Conservation (phyloP, 208 protist species). For the Trypanosoma cruzi region DNA sequence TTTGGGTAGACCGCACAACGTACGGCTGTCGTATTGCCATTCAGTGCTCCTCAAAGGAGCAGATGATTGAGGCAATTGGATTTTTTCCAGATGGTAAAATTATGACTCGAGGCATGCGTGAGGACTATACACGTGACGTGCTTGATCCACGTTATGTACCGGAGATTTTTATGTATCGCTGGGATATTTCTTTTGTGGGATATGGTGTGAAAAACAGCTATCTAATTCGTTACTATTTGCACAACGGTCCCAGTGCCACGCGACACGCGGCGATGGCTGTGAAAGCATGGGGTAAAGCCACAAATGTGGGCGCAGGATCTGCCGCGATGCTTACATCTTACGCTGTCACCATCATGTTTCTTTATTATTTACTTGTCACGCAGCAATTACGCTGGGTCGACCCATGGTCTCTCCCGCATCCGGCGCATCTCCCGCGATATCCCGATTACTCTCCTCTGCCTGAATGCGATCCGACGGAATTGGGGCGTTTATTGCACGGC, state of each 20-base stretch:
- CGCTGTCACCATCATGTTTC: slow-evolving; percentile 84
- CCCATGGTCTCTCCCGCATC: slow-evolving; percentile 86
- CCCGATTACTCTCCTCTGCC: slow-evolving; percentile 81
- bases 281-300: slow-evolving; percentile 92
- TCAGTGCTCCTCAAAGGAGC: slow-evolving; percentile 74
- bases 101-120: slow-evolving; percentile 86
- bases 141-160: slow-evolving; percentile 84
- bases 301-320: slow-evolving; percentile 72
- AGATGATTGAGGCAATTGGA: slow-evolving; percentile 87
- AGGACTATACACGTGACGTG: slow-evolving; percentile 87
- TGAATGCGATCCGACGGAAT: slow-evolving; percentile 68
- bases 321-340: slow-evolving; percentile 91
- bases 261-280: slow-evolving; percentile 85
- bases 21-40: slow-evolving; percentile 85
- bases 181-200: slow-evolving; percentile 89
- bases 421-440: slow-evolving; percentile 84
- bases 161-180: slow-evolving; percentile 91
- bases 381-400: slow-evolving; percentile 81
- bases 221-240: slow-evolving; percentile 84
- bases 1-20: slow-evolving; percentile 87
- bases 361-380: slow-evolving; percentile 88
- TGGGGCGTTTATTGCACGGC: slow-evolving; percentile 77
- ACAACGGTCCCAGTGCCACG: slow-evolving; percentile 52
- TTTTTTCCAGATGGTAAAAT: slow-evolving; percentile 89
- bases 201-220: slow-evolving; percentile 93